Evolutionary conservation across 805 yeast genomes (phyloP).

Genomic region (Schwanniomyces polymorphus): DNA sequence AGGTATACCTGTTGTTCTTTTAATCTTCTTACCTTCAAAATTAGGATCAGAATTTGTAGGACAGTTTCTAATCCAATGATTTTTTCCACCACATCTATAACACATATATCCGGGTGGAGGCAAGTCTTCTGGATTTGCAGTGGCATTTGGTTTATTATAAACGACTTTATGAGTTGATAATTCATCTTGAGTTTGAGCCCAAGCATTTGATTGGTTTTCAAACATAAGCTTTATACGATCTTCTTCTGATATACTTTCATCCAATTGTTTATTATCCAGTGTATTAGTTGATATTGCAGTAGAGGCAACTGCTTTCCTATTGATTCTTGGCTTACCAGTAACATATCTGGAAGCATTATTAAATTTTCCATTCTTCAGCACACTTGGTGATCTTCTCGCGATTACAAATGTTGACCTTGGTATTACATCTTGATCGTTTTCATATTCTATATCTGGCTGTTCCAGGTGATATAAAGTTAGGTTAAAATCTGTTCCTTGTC

Average conservation of each 20-base stretch:
- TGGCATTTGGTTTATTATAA: constrained; percentile 47
- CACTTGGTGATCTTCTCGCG: constrained; percentile 77
- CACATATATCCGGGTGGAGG: constrained; percentile 98
- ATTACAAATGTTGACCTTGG: constrained; percentile 85
- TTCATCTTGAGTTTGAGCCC: constrained; percentile 92
- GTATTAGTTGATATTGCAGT: constrained; percentile 19
- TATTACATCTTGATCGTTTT: constrained; percentile 87
- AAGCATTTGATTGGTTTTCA: constrained; percentile 87
- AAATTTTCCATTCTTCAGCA: constrained; percentile 42
- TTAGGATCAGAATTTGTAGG: constrained; percentile 92
- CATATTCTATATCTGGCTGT: constrained; percentile 65
- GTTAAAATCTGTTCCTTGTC: constrained; percentile 84
- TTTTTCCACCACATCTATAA: constrained; percentile 91
- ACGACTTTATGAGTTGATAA: constrained; percentile 85
- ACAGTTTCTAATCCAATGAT: constrained; percentile 94
- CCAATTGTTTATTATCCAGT: constrained; percentile 21
- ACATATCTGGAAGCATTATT: constrained; percentile 67
- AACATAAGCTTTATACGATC: constrained; percentile 90
- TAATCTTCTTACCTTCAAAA: constrained; percentile 88
- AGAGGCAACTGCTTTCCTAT: constrained; percentile 38
- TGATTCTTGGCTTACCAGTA: constrained; percentile 64
- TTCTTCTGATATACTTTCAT: constrained; percentile 66
- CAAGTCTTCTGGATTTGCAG: constrained; percentile 54
- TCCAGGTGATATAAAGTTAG: constrained; percentile 61
- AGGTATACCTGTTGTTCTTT: constrained; percentile 97